These are phyloP conservation scores for Venturia pyrina DNA, from an alignment of 2,329 filamentous ascomycete species.

Conservation along the genomic window DNA sequence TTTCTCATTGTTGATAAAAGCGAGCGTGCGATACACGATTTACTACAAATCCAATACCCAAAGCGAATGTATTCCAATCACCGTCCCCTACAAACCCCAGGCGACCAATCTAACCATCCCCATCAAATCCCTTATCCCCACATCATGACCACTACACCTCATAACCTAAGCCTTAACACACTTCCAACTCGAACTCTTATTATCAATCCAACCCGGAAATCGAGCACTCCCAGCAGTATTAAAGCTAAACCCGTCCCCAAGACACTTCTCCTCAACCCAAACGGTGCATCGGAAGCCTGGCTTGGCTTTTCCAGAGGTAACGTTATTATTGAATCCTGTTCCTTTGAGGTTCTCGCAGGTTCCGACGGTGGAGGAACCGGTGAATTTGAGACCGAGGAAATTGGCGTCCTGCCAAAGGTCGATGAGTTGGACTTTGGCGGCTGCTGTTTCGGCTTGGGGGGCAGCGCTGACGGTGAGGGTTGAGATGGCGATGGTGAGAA, in stretches of 20 bases:
- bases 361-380: conserved; percentile 6
- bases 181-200: conserved; percentile 12
- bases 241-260: conserved; percentile 7
- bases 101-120: background rate
- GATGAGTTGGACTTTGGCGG: conserved; percentile 1
- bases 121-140: background rate
- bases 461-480: conserved; percentile 4
- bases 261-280: conserved; percentile 9
- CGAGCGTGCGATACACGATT: too few species aligned
- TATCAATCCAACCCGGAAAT: conserved; percentile 10
- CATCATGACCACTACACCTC: background rate
- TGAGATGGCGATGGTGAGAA: conserved; percentile 6
- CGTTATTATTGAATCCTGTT: conserved; percentile 7
- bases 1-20: too few species aligned
- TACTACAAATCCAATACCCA: background rate
- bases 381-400: conserved; percentile 13
- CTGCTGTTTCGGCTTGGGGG: background rate
- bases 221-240: background rate
- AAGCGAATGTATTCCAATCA: background rate
- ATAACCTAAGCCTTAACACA: conserved; percentile 8
- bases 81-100: too few species aligned
- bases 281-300: conserved; percentile 12
- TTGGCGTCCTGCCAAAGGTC: conserved; percentile 10
- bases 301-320: conserved; percentile 8
- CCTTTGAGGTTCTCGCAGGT: conserved; percentile 8